Conservation (phyloP, 768 basidiomycete species). For the Collybiopsis luxurians region DNA sequence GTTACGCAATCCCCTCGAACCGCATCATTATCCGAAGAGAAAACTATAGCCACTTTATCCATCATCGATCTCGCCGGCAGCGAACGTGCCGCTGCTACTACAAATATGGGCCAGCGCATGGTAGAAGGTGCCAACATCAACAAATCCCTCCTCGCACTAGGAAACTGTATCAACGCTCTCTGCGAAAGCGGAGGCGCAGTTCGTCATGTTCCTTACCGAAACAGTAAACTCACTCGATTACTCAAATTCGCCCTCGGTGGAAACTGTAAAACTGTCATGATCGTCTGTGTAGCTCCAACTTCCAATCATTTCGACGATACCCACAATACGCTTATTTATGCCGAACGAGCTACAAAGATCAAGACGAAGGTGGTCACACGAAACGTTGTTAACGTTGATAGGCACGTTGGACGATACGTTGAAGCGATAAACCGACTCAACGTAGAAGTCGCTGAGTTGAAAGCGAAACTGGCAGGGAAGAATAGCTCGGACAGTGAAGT, state of each 20-base stretch:
- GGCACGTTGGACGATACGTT: constrained; percentile 94
- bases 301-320: constrained; percentile 98
- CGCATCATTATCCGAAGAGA: constrained; percentile 76
- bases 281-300: constrained; percentile 95
- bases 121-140: constrained; percentile 99
- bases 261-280: constrained; percentile 99
- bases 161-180: constrained; percentile 98
- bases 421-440: constrained; percentile 91
- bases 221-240: constrained; percentile 96
- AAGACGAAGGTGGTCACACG: constrained; percentile 96
- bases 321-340: constrained; percentile 96
- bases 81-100: constrained; percentile 93
- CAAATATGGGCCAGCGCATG: constrained; percentile 98
- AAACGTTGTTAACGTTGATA: constrained; percentile 92
- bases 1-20: constrained; percentile 86
- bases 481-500: constrained; percentile 60
- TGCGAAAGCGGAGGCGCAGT: constrained; percentile 88
- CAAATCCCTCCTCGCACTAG: constrained; percentile 94
- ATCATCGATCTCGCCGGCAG: constrained; percentile 99
- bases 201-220: constrained; percentile 94
- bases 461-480: constrained; percentile 79
- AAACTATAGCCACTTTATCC: constrained; percentile 86
- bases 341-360: constrained; percentile 97
- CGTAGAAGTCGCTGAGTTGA: constrained; percentile 79
- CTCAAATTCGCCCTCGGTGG: constrained; percentile 98